These are phyloP conservation scores for Zygosaccharomyces rouxii DNA, from an alignment of 805 yeast genomes.

Conservation along the genomic window DNA sequence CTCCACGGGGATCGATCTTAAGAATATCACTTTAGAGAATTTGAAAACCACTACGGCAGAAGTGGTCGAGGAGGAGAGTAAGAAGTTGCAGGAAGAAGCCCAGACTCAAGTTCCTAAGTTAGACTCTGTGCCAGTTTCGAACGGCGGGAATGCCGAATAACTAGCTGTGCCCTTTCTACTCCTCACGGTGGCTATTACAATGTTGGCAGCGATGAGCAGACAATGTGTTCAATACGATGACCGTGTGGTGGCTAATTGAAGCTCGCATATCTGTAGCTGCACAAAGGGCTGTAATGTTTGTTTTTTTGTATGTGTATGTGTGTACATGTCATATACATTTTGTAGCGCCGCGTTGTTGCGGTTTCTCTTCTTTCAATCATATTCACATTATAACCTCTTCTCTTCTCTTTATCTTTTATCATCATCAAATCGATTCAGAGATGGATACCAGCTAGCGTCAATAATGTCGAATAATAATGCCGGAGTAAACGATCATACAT, in stretches of 20 bases:
- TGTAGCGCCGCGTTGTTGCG: neutral
- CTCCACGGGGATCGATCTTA: constrained; percentile 32
- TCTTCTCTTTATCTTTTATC: neutral
- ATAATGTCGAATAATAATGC: constrained; percentile 1
- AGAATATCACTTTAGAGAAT: constrained; percentile 28
- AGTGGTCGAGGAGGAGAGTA: constrained; percentile 11
- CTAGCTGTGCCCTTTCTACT: constrained; percentile 8
- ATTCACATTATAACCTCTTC: neutral
- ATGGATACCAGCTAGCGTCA: neutral
- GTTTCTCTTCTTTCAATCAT: neutral
- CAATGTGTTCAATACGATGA: neutral
- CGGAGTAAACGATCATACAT: constrained; percentile 20
- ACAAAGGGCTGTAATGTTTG: neutral
- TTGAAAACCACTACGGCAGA: constrained; percentile 18
- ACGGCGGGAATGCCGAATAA: constrained; percentile 7
- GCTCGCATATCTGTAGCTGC: neutral
- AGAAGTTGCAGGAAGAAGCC: constrained; percentile 3
- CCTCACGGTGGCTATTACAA: neutral
- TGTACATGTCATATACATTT: neutral
- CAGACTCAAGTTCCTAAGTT: constrained; percentile 1
- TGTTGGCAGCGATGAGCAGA: neutral
- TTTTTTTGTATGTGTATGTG: neutral
- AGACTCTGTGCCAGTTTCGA: constrained; percentile 2
- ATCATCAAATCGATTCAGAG: neutral
- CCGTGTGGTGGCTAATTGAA: neutral